These are phyloP conservation scores for Pythium sukuiense DNA, from an alignment of 352 stramenopile genomes.

Conservation along the genomic window DNA sequence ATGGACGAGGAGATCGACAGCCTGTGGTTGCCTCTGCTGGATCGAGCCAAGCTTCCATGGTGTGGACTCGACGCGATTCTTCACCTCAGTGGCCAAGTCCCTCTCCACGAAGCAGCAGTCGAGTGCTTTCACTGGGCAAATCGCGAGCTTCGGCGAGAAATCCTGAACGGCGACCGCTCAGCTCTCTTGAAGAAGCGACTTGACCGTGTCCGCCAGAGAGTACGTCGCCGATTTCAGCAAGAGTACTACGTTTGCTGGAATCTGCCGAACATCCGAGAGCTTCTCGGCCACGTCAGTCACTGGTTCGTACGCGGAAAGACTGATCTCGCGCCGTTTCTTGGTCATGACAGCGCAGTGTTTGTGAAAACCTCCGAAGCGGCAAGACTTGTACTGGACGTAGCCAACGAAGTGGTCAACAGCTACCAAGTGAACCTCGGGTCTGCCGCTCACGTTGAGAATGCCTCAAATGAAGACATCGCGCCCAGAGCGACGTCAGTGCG, in stretches of 20 bases:
- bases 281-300: slow-evolving; percentile 61
- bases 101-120: slow-evolving; percentile 63
- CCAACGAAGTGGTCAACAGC: slow-evolving; percentile 45
- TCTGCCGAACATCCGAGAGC: slow-evolving; percentile 57
- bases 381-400: slow-evolving; percentile 46
- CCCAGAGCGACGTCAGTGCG: background rate
- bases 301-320: slow-evolving; percentile 61
- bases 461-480: background rate
- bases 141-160: slow-evolving; percentile 32
- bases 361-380: slow-evolving; percentile 30
- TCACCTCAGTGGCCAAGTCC: slow-evolving; percentile 72
- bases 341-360: slow-evolving; percentile 30
- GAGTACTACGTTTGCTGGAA: slow-evolving; percentile 70
- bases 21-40: slow-evolving; percentile 52
- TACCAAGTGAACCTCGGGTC: slow-evolving; percentile 60
- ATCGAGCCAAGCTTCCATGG: slow-evolving; percentile 56
- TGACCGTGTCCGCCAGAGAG: slow-evolving; percentile 28
- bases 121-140: slow-evolving; percentile 63
- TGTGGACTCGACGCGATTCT: slow-evolving; percentile 70
- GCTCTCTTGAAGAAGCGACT: slow-evolving; percentile 15
- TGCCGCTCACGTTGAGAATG: background rate
- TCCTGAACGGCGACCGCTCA: background rate
- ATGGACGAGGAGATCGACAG: slow-evolving; percentile 56
- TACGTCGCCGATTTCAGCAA: slow-evolving; percentile 69
- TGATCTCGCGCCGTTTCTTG: slow-evolving; percentile 62